These are phyloP conservation scores for Artemisia argyi DNA, from an alignment of 129 eudicot genomes.

Conservation along the genomic window DNA sequence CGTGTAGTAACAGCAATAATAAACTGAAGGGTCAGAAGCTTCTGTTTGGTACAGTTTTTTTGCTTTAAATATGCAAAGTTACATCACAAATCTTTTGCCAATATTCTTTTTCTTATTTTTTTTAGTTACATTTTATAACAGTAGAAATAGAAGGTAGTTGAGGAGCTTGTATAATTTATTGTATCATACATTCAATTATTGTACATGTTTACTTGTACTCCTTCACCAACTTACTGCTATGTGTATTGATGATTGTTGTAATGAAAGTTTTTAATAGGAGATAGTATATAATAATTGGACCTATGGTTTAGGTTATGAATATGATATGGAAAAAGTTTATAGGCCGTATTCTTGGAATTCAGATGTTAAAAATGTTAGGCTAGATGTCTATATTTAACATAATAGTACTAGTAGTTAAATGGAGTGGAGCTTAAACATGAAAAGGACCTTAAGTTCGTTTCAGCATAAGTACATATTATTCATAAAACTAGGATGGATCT, in stretches of 20 bases:
- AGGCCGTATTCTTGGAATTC: not conserved
- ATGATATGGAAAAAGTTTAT: no score
- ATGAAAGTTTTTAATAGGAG: not conserved
- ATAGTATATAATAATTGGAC: not conserved
- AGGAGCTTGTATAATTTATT: not conserved
- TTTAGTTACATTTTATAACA: constrained; percentile 22
- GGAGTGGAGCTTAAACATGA: no score
- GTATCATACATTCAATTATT: constrained; percentile 29
- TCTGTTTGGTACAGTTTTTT: constrained; percentile 29
- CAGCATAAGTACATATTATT: no score
- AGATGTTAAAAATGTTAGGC: not conserved
- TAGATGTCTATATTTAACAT: no score
- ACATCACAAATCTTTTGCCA: constrained; percentile 40
- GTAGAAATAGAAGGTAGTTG: not conserved
- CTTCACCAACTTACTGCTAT: constrained; percentile 18
- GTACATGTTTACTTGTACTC: constrained; percentile 26
- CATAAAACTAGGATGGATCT: no score
- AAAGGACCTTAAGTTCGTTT: no score
- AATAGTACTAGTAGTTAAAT: no score
- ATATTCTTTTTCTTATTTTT: constrained; percentile 26
- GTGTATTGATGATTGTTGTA: constrained; percentile 6
- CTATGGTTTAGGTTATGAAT: not conserved
- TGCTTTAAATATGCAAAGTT: constrained; percentile 42
- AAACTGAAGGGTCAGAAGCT: constrained; percentile 26
- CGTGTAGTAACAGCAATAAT: constrained; percentile 41